These are phyloP conservation scores for Cucumis melo DNA, from an alignment of 306 rosid species.

Conservation along the genomic window DNA sequence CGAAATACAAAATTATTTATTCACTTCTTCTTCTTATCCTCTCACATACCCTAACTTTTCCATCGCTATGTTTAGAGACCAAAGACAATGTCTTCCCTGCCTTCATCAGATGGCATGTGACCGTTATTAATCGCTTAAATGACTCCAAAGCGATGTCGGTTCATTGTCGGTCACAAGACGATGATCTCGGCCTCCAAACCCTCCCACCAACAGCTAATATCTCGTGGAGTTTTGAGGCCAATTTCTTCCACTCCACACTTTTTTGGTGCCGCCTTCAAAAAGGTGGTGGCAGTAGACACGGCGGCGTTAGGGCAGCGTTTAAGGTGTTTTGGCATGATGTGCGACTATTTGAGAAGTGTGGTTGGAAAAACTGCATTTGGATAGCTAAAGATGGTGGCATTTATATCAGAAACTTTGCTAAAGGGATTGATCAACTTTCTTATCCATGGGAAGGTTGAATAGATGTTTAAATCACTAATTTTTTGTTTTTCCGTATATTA, in stretches of 20 bases:
- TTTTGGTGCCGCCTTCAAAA: constrained; percentile 10
- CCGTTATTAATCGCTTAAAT: neutral
- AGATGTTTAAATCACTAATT: neutral
- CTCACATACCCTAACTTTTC: neutral
- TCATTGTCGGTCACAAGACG: constrained; percentile 12
- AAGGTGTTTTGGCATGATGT: constrained; percentile 4
- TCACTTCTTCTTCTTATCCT: neutral
- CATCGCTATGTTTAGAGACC: neutral
- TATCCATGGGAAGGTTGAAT: neutral
- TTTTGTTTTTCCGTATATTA: neutral
- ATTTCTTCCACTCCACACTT: constrained; percentile 6
- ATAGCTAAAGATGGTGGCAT: constrained; percentile 12
- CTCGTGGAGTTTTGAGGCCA: constrained; percentile 5
- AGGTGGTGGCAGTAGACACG: neutral
- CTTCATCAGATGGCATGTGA: constrained; percentile 6
- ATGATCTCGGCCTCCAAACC: constrained; percentile 9
- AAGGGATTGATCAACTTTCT: neutral
- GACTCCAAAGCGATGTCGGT: neutral
- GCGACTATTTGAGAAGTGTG: constrained; percentile 4
- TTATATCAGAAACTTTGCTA: neutral
- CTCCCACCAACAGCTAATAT: neutral
- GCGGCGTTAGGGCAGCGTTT: neutral
- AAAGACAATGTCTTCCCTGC: neutral
- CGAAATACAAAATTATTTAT: neutral
- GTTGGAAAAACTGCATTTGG: constrained; percentile 12